Evolutionary conservation across 2,329 filamentous ascomycete genomes (phyloP), one percentile per base, ranked within the genome.

Genomic region (Aspergillus unguis): DNA sequence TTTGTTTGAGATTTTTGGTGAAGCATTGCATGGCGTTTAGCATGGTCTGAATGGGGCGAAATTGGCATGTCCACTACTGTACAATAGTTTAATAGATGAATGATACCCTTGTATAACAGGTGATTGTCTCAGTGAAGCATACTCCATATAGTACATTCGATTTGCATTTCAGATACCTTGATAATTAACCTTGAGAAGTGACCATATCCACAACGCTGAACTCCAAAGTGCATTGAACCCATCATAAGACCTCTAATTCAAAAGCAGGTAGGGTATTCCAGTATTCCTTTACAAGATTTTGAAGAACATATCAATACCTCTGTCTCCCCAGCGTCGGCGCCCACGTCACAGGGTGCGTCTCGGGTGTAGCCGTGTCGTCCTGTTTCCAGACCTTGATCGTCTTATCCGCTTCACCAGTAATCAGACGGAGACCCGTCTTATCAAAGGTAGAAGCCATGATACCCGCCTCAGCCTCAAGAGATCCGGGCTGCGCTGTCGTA

Each of bases 361-460:
- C 90, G 35, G 88, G 87, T 0, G 92, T 96, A 17, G 94, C 94
- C 48, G 87, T 83, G 43, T 95, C 90, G 69, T 99, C 94, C 61
- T 87, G 88, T 72, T 92, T 95, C 94, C 94, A 99, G 53, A 99
- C 84, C 81, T 99, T 97, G 71, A 96, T 96, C 0, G 92, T 96
- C 80, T 99, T 99, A 70, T 99, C 94, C 5, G 91, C 90, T 74
- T 99, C 94, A 42, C 95, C 95, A 23, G 88, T 92, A 58, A 99
- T 95, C 62, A 99, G 77, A 61, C 94, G 83, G 65, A 96, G 68
- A 0, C 94, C 94, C 0, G 92, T 96, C 55, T 82, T 83, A 66
- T 99, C 94, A 67, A 95, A 99, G 0, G 87, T 96, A 10, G 89
- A 91, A 67, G 88, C 90, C 87, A 99, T 96, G 62, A 99, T 85